Percentiles rank a stretch among this genome's conserved stretches.
phyloP scores from a whole-genome alignment of 495 filamentous ascomycete species.

The Sporormia fimetaria region DNA sequence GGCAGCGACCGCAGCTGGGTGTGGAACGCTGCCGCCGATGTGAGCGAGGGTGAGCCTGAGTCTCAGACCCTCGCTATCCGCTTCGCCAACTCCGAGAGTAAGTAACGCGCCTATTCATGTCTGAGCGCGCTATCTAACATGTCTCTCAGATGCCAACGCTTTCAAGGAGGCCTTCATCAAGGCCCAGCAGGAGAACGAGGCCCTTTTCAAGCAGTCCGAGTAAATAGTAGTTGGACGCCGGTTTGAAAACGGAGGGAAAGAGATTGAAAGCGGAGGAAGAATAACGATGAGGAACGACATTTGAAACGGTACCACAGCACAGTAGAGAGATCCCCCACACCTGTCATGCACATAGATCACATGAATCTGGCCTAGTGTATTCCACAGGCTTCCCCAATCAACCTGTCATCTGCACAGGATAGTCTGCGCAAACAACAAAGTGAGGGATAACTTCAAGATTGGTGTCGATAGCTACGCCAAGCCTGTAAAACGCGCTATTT shows the following conservation, averaged over 20 bases:
- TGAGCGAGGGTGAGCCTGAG: conserved; percentile 95
- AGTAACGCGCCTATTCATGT: conserved; percentile 31
- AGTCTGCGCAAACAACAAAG: no score
- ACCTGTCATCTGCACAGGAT: no score
- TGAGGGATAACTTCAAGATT: no score
- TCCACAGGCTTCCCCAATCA: conserved; percentile 7
- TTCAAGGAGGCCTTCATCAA: conserved; percentile 99
- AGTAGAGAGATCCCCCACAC: conserved; percentile 14
- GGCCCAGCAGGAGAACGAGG: conserved; percentile 93
- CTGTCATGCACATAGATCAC: conserved; percentile 26
- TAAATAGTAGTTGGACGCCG: neutral
- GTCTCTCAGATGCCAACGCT: conserved; percentile 66
- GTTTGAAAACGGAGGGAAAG: neutral
- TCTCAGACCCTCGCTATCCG: conserved; percentile 92
- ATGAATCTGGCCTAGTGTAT: conserved; percentile 8
- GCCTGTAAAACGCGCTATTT: no score
- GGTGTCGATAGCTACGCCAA: no score
- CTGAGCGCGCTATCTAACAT: conserved; percentile 4
- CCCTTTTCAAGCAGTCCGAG: conserved; percentile 45
- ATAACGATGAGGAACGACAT: neutral
- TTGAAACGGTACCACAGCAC: conserved; percentile 1
- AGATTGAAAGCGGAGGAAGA: neutral
- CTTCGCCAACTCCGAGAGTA: conserved; percentile 96
- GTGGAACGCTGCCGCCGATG: conserved; percentile 96
- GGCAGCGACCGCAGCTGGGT: conserved; percentile 98